Percentiles rank a stretch among this genome's conserved stretches.
These are phyloP conservation scores for Candida sojae DNA, from an alignment of 1,139 yeast genomes.

Conservation along the genomic window DNA sequence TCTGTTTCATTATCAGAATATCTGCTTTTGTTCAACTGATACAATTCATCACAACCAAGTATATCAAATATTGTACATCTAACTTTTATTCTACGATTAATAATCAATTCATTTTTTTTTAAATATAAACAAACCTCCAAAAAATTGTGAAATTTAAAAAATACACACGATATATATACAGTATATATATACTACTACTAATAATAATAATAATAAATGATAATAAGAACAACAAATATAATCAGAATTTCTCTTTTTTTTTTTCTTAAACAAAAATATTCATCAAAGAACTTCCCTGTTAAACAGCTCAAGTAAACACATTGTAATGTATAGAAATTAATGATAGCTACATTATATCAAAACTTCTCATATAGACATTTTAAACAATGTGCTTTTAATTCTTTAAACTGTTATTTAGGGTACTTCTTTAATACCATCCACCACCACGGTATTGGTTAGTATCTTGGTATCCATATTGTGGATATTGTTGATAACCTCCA, in stretches of 20 bases:
- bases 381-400: too few relatives aligned
- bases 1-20: too few relatives aligned
- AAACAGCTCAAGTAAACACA: background rate
- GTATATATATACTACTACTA: background rate
- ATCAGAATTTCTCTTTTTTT: background rate
- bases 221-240: background rate
- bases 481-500: conserved; percentile 51
- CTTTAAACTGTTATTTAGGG: too few relatives aligned
- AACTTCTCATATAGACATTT: background rate
- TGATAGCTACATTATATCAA: background rate
- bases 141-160: conserved; percentile 3
- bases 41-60: too few relatives aligned
- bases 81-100: too few relatives aligned
- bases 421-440: conserved; percentile 25
- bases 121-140: background rate
- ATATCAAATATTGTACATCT: too few relatives aligned
- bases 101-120: too few relatives aligned
- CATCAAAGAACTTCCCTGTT: too few relatives aligned
- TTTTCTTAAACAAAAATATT: background rate
- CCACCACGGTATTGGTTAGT: conserved; percentile 43
- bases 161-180: conserved; percentile 1
- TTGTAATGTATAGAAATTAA: background rate
- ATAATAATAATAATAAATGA: background rate
- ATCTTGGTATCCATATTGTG: conserved; percentile 54
- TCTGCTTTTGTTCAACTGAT: too few relatives aligned